Percentiles rank a stretch among this genome's conserved stretches.
Evolutionary conservation across 2,329 filamentous ascomycete species (phyloP).

Genomic region (Ophiocordyceps unilateralis): DNA sequence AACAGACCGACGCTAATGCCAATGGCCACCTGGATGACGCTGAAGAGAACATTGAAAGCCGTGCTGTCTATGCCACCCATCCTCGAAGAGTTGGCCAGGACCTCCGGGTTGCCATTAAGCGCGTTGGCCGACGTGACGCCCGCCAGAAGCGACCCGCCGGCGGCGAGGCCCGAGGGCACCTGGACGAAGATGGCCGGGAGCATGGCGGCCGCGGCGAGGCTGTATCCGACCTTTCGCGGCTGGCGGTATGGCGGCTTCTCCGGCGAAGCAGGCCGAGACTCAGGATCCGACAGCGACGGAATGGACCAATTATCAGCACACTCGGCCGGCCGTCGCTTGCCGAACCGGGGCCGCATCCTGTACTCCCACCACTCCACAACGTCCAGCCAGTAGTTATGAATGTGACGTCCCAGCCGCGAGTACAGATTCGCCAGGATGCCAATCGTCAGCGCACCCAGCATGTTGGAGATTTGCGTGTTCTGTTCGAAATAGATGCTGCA

Average conservation of each 20-base stretch:
- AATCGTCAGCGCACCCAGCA: constrained; percentile 58
- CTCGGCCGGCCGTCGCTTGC: constrained; percentile 3
- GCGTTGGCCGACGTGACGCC: constrained; percentile 39
- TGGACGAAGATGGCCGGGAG: constrained; percentile 71
- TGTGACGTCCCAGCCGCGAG: constrained; percentile 44
- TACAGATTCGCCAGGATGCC: constrained; percentile 68
- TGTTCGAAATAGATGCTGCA: constrained; percentile 46
- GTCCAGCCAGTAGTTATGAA: constrained; percentile 37
- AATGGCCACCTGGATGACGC: constrained; percentile 43
- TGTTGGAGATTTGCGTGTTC: constrained; percentile 61
- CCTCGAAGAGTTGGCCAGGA: neutral
- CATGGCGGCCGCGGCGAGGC: constrained; percentile 69
- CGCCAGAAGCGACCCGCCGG: constrained; percentile 38
- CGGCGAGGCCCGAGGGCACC: constrained; percentile 45
- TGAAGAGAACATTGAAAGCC: constrained; percentile 35
- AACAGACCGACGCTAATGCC: constrained; percentile 45
- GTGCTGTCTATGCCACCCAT: constrained; percentile 22
- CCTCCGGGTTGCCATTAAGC: constrained; percentile 24
- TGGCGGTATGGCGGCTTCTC: constrained; percentile 9
- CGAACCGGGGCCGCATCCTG: constrained; percentile 19
- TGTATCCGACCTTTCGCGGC: constrained; percentile 43
- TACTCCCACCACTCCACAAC: constrained; percentile 30
- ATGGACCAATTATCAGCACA: constrained; percentile 14
- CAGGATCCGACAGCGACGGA: constrained; percentile 14
- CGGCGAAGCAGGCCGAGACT: constrained; percentile 11